phyloP scores from a whole-genome alignment of 139 green algal genomes.

The Coccomyxa sp. region DNA sequence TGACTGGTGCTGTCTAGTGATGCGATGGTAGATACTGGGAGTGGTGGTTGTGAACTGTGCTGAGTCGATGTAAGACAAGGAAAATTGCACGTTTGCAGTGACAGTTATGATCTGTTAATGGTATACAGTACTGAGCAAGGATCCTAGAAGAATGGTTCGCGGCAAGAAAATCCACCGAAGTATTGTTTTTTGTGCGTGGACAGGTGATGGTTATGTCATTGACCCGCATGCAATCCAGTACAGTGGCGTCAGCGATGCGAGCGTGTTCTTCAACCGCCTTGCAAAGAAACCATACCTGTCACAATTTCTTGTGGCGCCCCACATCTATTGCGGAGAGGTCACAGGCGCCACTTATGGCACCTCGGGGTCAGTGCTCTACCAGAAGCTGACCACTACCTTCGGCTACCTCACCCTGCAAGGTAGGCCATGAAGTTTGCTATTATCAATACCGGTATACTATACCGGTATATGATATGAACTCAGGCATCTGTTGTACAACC shows the following conservation, averaged over 20 bases:
- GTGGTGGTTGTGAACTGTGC: too few relatives aligned
- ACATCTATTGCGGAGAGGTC: conserved; percentile 6
- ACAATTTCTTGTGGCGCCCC: conserved; percentile 12
- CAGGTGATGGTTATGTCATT: conserved; percentile 15
- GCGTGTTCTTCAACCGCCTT: conserved; percentile 10
- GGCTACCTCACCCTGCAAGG: conserved; percentile 11
- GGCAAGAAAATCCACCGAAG: too few relatives aligned
- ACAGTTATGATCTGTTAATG: too few relatives aligned
- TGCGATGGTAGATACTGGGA: too few relatives aligned
- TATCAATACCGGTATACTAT: too few relatives aligned
- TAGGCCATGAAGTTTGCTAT: background rate
- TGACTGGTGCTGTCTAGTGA: too few relatives aligned
- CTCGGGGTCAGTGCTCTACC: background rate
- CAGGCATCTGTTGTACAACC: too few relatives aligned
- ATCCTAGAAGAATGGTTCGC: too few relatives aligned
- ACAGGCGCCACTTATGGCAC: background rate
- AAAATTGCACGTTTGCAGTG: too few relatives aligned
- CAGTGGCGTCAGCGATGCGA: background rate
- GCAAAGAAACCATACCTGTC: conserved; percentile 13
- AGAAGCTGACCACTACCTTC: background rate
- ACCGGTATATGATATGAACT: too few relatives aligned
- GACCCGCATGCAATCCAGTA: background rate
- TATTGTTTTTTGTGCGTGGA: background rate
- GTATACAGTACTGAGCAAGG: too few relatives aligned
- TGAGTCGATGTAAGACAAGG: too few relatives aligned